phyloP scores from a whole-genome alignment of 2,329 filamentous ascomycete species.

The Alternaria ethzedia region DNA sequence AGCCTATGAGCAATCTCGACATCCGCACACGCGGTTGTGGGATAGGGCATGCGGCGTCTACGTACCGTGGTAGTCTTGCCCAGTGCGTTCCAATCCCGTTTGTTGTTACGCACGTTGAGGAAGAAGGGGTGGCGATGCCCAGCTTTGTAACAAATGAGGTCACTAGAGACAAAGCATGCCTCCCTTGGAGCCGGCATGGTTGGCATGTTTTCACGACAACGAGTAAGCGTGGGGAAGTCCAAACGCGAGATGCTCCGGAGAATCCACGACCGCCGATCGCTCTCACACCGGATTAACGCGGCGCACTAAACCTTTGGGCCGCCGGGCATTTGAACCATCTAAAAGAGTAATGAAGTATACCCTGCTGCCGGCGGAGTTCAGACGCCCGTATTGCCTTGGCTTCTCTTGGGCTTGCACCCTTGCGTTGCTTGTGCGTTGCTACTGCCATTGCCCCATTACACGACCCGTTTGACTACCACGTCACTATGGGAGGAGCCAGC shows the following conservation, averaged over 20 bases:
- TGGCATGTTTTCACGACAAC: constrained; percentile 9
- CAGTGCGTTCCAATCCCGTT: constrained; percentile 7
- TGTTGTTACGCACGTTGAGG: constrained; percentile 20
- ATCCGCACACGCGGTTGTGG: constrained; percentile 10
- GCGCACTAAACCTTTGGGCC: constrained; percentile 26
- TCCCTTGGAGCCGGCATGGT: constrained; percentile 2
- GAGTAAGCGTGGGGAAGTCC: constrained; percentile 14
- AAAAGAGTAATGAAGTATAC: constrained; percentile 30
- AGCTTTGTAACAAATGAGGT: background rate
- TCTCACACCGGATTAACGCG: constrained; percentile 24
- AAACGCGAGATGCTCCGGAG: constrained; percentile 23
- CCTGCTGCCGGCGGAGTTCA: constrained; percentile 38
- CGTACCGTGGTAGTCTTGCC: constrained; percentile 22
- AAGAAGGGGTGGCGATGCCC: constrained; percentile 1
- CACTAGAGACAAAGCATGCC: background rate
- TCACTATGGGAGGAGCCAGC: constrained; percentile 38
- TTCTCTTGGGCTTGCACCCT: constrained; percentile 42
- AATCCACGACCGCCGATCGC: constrained; percentile 18
- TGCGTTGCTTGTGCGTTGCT: constrained; percentile 44
- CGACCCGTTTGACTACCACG: constrained; percentile 43
- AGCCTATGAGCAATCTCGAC: constrained; percentile 17
- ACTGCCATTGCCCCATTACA: constrained; percentile 38
- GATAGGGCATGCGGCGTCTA: constrained; percentile 11
- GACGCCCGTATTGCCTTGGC: constrained; percentile 41
- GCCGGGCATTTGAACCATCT: constrained; percentile 29